Percentiles rank a stretch among this genome's conserved stretches.
Evolutionary conservation across 169 alveolate species (phyloP).

Genomic region (Plasmodium relictum): DNA sequence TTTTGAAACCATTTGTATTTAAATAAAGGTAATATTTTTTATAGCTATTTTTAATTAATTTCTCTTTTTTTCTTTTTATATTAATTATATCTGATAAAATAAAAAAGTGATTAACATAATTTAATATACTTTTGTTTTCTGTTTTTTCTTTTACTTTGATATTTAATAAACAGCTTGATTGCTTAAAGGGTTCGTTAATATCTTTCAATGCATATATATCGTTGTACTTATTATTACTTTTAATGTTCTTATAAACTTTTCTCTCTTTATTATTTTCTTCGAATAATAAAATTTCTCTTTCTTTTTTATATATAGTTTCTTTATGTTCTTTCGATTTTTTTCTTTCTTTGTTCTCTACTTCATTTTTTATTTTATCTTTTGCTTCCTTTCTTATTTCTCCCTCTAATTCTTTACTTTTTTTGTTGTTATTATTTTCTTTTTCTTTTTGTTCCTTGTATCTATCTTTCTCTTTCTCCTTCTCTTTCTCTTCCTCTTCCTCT

Average conservation of each 20-base stretch:
- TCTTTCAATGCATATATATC: too few relatives aligned
- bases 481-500: neutral
- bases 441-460: neutral
- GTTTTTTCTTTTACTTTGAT: neutral
- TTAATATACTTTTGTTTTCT: neutral
- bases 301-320: too few relatives aligned
- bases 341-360: too few relatives aligned
- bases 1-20: neutral
- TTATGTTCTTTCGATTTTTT: too few relatives aligned
- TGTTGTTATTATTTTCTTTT: neutral
- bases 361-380: too few relatives aligned
- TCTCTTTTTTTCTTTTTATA: neutral
- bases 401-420: too few relatives aligned
- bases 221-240: too few relatives aligned
- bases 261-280: too few relatives aligned
- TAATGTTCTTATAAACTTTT: too few relatives aligned
- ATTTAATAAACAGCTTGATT: neutral
- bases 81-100: neutral
- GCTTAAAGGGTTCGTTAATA: too few relatives aligned
- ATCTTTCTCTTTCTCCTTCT: neutral
- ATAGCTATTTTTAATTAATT: neutral
- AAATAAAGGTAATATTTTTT: neutral
- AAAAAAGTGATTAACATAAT: neutral
- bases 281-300: too few relatives aligned
- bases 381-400: too few relatives aligned